Base-by-base conservation (phyloP, 2,329 filamentous ascomycete species). In the Fusarium staphyleae region DNA sequence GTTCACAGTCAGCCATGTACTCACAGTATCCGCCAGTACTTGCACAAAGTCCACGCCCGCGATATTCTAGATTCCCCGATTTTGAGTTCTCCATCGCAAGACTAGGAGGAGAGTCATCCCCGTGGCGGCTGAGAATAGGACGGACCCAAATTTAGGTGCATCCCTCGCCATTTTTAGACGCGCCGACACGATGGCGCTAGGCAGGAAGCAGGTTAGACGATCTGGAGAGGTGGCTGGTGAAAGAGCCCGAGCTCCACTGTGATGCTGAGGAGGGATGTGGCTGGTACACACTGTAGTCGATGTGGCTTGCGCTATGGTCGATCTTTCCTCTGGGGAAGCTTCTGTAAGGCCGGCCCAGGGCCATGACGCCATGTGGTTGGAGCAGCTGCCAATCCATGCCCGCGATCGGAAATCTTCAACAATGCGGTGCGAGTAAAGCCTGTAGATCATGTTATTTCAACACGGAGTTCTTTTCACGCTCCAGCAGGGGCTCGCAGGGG, bases 71-170 rank as follows among this genome's bases (percentile, higher is more conserved):
- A 39, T 26, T 28, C 22, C 14, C 36, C 15, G 29, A 19, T 22
- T 48, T 34, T 42, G 18, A 44, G 43, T 58, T 57, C 34, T 30
- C 16, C 22, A 36, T 43, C 39, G 30, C 22, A 29, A 48, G 6
- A 44, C 53, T 48, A 54, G 57, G 57, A 54, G 43, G 32, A 26
- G 15, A 16, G 55, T 37, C 35, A 26, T 36, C 42, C n/a, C n/a
- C 51, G 45, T 48, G 54, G 50, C 43, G 35, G 59, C 49, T 65
- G 59, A 63, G 48, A 61, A 32, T 33, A 62, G 6, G 19, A 22
- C 19, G 19, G 53, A 55, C 24, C 58, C 55, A 63, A 66, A 62
- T 63, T 61, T 65, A 55, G 50, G 48, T 48, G 45, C 48, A 48
- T 48, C 33, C n/a, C 18, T 42, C 29, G 12, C 49, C 53, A 54